Evolutionary conservation across 768 basidiomycete genomes (phyloP).

Genomic region (Suillus plorans): DNA sequence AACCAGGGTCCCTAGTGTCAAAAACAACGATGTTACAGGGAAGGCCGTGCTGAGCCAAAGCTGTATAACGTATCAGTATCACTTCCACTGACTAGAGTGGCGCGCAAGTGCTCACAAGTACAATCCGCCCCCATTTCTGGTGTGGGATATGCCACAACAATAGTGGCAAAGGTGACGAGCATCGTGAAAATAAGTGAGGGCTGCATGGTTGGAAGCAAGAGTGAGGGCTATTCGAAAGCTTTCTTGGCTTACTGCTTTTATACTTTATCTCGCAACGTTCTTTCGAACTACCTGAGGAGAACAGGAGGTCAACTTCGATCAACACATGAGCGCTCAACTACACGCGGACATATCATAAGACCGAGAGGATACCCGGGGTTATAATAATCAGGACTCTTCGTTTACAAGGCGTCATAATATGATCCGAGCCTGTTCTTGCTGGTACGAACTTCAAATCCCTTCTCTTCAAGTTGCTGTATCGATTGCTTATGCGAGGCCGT

Average conservation of each 20-base stretch:
- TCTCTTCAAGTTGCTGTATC: neutral
- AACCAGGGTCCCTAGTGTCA: neutral
- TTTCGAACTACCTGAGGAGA: neutral
- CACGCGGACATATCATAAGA: neutral
- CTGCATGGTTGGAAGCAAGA: neutral
- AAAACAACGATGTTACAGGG: neutral
- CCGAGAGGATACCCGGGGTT: too few species aligned
- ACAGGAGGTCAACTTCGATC: neutral
- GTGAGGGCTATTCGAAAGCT: neutral
- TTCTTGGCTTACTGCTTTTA: neutral
- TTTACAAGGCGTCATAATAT: neutral
- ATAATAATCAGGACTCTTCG: too few species aligned
- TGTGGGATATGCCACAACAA: neutral
- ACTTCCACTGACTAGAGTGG: neutral
- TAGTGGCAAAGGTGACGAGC: neutral
- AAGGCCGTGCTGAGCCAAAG: neutral
- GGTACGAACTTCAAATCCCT: neutral
- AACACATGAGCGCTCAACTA: neutral
- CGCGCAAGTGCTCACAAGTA: neutral
- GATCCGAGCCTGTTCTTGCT: neutral
- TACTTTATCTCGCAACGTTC: neutral
- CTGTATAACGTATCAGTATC: neutral
- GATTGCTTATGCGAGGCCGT: neutral
- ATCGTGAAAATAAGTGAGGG: neutral
- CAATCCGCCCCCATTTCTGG: neutral